Evolutionary conservation across 2,329 filamentous ascomycete species (phyloP).

Genomic region (Botrytis byssoidea): DNA sequence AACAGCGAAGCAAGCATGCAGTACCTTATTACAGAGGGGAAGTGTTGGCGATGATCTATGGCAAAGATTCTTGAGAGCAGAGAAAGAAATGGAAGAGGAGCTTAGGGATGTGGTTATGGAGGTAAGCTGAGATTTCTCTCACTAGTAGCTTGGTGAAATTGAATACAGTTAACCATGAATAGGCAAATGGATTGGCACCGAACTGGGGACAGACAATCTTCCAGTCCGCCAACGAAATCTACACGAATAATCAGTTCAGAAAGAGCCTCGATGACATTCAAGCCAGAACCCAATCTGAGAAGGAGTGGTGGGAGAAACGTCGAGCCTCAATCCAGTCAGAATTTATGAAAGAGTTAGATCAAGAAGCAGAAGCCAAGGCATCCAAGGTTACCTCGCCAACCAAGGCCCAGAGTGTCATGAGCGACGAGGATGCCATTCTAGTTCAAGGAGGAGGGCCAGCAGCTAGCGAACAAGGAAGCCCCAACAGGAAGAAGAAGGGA

Average conservation of each 20-base stretch:
- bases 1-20: constrained; percentile 83
- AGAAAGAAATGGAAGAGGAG: constrained; percentile 98
- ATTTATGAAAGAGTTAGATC: constrained; percentile 83
- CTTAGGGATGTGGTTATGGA: constrained; percentile 90
- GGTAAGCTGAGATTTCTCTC: constrained; percentile 51
- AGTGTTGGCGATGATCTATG: constrained; percentile 95
- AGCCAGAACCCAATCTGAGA: constrained; percentile 68
- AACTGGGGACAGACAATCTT: constrained; percentile 96
- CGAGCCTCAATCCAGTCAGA: constrained; percentile 68
- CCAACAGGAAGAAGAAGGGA: constrained; percentile 60
- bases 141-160: neutral
- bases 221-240: constrained; percentile 95
- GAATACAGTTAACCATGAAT: constrained; percentile 29
- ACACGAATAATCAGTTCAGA: constrained; percentile 76
- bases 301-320: constrained; percentile 90
- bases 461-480: constrained; percentile 36
- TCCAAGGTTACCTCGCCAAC: constrained; percentile 39
- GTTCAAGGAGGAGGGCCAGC: constrained; percentile 54
- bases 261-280: constrained; percentile 74
- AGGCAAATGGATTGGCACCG: constrained; percentile 88
- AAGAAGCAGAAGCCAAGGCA: constrained; percentile 49
- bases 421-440: constrained; percentile 74
- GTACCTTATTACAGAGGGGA: constrained; percentile 78
- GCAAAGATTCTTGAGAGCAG: constrained; percentile 86
- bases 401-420: constrained; percentile 47